Conservation (phyloP, 2,329 filamentous ascomycete species). For the Calonectria multiphialidica region DNA sequence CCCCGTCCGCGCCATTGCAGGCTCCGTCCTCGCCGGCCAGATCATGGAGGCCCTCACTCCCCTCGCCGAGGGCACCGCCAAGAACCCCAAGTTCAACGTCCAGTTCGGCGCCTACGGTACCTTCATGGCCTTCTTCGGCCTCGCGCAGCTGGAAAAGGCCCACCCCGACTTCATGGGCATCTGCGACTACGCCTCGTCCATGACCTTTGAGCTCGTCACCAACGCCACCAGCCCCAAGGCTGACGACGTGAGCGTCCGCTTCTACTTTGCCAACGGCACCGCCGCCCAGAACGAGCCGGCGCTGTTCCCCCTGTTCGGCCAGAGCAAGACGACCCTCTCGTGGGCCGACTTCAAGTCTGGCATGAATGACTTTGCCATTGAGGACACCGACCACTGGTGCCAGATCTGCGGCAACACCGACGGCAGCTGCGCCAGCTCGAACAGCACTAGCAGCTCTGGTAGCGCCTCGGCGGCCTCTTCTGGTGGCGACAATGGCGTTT, state of each 20-base stretch:
- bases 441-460: slow-evolving; percentile 38
- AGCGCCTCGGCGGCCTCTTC: slow-evolving; percentile 33
- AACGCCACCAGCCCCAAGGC: slow-evolving; percentile 60
- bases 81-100: slow-evolving; percentile 58
- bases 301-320: slow-evolving; percentile 71
- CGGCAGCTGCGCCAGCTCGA: slow-evolving; percentile 68
- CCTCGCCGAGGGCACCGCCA: slow-evolving; percentile 57
- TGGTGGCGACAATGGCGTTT: slow-evolving; percentile 59
- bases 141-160: slow-evolving; percentile 63
- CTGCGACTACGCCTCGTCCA: slow-evolving; percentile 85
- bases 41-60: slow-evolving; percentile 65
- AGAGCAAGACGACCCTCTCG: slow-evolving; percentile 64
- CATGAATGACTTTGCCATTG: slow-evolving; percentile 76
- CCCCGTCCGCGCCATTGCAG: slow-evolving; percentile 68
- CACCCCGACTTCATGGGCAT: slow-evolving; percentile 78
- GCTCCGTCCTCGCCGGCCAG: slow-evolving; percentile 68
- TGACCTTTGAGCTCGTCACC: slow-evolving; percentile 81
- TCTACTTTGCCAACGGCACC: slow-evolving; percentile 72
- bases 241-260: slow-evolving; percentile 68
- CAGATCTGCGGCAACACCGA: slow-evolving; percentile 78
- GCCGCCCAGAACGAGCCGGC: slow-evolving; percentile 64
- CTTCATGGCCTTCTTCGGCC: slow-evolving; percentile 74
- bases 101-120: slow-evolving; percentile 73
- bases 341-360: slow-evolving; percentile 76
- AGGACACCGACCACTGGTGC: slow-evolving; percentile 79